phyloP scores from a whole-genome alignment of 2,329 filamentous ascomycete species.

The Aureobasidium lini region DNA sequence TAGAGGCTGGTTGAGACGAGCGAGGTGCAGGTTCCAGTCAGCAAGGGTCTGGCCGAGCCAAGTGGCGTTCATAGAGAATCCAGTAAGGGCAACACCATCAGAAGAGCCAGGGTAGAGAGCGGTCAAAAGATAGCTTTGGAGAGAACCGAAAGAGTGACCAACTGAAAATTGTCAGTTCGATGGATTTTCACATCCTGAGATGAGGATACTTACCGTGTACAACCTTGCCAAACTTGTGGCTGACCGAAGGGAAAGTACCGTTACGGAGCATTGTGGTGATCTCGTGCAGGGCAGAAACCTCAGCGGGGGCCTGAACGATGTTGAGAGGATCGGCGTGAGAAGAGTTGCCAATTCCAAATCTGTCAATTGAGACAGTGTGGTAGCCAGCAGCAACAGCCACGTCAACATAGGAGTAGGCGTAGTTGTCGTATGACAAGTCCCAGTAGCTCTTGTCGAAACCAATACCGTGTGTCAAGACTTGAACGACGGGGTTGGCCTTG shows the following conservation, averaged over 20 bases:
- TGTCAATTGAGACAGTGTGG: conserved; percentile 37
- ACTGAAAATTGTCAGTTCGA: not conserved
- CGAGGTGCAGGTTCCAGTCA: conserved; percentile 25
- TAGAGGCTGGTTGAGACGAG: conserved; percentile 21
- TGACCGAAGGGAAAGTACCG: conserved; percentile 22
- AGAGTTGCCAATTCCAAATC: conserved; percentile 34
- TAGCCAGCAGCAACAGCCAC: conserved; percentile 32
- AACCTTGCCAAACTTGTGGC: conserved; percentile 28
- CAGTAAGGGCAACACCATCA: conserved; percentile 33
- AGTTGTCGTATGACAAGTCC: conserved; percentile 27
- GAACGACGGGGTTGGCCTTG: conserved; percentile 22
- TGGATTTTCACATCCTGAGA: not conserved
- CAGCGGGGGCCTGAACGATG: conserved; percentile 31
- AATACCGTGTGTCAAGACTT: conserved; percentile 35
- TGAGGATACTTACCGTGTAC: conserved; percentile 25
- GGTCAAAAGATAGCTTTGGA: conserved; percentile 45
- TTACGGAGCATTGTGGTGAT: conserved; percentile 26
- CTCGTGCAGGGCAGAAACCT: conserved; percentile 31
- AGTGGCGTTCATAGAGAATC: conserved; percentile 26
- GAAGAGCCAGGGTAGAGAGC: conserved; percentile 46
- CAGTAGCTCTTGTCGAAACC: conserved; percentile 31
- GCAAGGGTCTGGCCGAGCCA: conserved; percentile 21
- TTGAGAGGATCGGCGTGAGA: conserved; percentile 33
- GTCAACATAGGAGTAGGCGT: conserved; percentile 34
- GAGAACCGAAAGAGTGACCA: conserved; percentile 31